Evolutionary conservation across 331 rosid species (phyloP), one percentile per base, ranked within the genome.

Genomic region (Cydonia oblonga): DNA sequence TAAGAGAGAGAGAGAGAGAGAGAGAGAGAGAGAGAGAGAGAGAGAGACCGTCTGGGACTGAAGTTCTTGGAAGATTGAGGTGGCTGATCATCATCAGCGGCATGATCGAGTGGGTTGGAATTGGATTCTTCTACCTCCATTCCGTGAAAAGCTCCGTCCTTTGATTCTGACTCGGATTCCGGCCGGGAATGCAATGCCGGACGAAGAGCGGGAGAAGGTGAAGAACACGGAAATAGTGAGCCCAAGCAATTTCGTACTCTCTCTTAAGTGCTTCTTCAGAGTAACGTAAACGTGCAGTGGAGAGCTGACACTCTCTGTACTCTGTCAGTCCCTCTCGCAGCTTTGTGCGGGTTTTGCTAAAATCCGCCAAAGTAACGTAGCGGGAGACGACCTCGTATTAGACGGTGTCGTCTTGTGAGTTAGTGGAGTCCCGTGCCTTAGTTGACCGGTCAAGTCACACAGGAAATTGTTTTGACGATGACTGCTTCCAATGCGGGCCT

Each of bases 21-120:
- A n/a, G 2, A 68, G 20, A 14, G 38, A 28, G 11, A 56, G 12
- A 15, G 2, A 42, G 20, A 19, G 30, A 19, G 15, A 30, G 7
- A 18, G 22, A 24, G 42, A 28, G 11, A 87, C 96, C 88, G 73
- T 83, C 91, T 83, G 68, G 86, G 93, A 19, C 60, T 74, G 73
- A 84, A 64, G 69, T 13, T 59, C 11, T 51, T 3, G 35, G 56
- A 61, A 70, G 58, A 18, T 6, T 56, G 19, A 3, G 61, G 61
- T 8, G 51, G 11, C 7, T 59, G 56, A 23, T 68, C 76, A 16
- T 49, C 75, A 62, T 30, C 26, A 8, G 71, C 40, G 62, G 26
- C 66, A 64, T 19, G 52, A 24, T 74, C 79, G 19, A n/a, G 24
- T 7, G 61, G 32, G 18, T 13, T 15, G 33, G 56, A 19, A 4